phyloP scores from a whole-genome alignment of 2,329 filamentous ascomycete genomes.

The Ceratocystis huliohia region DNA sequence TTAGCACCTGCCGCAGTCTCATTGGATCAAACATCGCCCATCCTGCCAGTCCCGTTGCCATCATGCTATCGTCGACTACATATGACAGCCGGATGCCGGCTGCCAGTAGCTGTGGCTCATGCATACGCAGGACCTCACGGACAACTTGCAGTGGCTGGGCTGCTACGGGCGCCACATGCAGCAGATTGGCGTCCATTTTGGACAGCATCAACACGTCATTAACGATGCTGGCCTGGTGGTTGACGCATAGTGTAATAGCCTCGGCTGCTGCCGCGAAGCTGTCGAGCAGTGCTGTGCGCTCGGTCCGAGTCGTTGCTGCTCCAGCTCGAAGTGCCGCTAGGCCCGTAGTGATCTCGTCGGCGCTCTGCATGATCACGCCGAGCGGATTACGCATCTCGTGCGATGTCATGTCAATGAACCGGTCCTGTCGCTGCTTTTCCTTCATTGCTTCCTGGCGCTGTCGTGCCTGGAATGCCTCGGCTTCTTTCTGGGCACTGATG shows the following conservation, averaged over 20 bases:
- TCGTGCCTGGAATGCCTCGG: constrained; percentile 65
- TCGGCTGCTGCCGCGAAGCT: constrained; percentile 61
- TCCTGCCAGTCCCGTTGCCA: constrained; percentile 45
- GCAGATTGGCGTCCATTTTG: constrained; percentile 57
- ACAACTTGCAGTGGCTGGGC: constrained; percentile 57
- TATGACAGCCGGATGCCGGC: constrained; percentile 62
- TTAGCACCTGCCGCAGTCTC: constrained; percentile 59
- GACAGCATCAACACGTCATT: constrained; percentile 55
- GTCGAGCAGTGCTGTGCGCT: constrained; percentile 39
- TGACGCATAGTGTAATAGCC: constrained; percentile 67
- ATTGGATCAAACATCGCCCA: constrained; percentile 63
- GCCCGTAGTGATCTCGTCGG: constrained; percentile 53
- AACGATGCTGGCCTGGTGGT: constrained; percentile 62
- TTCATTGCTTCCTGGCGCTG: constrained; percentile 71
- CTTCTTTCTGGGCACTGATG: constrained; percentile 75
- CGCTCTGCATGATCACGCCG: constrained; percentile 61
- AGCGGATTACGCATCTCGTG: constrained; percentile 69
- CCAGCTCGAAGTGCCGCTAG: constrained; percentile 33
- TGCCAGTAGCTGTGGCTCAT: constrained; percentile 59
- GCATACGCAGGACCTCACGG: constrained; percentile 61
- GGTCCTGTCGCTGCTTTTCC: constrained; percentile 58
- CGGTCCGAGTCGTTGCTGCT: constrained; percentile 28
- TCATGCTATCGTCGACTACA: constrained; percentile 53
- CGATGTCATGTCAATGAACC: constrained; percentile 62
- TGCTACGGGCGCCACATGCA: constrained; percentile 57